phyloP scores from a whole-genome alignment of 179 eudicot species.

The Heliamphora pulchella region DNA sequence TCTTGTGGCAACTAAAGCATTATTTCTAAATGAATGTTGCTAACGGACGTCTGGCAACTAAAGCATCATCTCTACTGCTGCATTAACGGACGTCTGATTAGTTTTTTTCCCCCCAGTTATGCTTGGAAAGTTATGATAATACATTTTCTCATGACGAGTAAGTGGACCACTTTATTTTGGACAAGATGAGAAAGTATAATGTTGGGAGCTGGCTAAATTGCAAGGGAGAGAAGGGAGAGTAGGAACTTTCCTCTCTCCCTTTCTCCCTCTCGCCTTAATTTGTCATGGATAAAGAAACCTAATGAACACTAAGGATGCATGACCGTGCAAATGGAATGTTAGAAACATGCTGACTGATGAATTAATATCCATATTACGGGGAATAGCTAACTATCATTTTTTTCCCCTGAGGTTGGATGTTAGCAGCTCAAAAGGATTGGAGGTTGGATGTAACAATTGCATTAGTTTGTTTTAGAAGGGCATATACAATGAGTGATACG shows the following conservation, averaged over 20 bases:
- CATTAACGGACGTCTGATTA: too few relatives aligned
- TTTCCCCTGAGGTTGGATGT: too few relatives aligned
- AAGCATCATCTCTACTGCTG: too few relatives aligned
- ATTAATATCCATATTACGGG: neutral
- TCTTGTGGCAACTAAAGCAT: constrained; percentile 1
- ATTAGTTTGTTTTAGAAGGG: too few relatives aligned
- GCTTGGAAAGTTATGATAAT: neutral
- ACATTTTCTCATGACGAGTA: neutral
- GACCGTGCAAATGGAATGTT: neutral
- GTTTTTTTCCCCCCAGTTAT: neutral
- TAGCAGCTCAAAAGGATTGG: too few relatives aligned
- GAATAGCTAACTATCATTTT: neutral
- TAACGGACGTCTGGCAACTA: too few relatives aligned
- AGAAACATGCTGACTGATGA: neutral
- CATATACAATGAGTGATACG: too few relatives aligned
- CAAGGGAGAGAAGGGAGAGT: neutral
- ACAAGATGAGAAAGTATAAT: neutral
- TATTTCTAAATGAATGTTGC: neutral
- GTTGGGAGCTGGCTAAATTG: neutral
- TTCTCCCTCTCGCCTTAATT: neutral
- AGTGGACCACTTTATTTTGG: neutral
- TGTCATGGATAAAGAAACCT: neutral
- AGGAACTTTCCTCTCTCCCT: neutral
- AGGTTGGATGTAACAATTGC: too few relatives aligned
- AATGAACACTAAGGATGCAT: neutral